These are phyloP conservation scores for Pisolithus microcarpus DNA, from an alignment of 768 basidiomycete species.

Conservation along the genomic window DNA sequence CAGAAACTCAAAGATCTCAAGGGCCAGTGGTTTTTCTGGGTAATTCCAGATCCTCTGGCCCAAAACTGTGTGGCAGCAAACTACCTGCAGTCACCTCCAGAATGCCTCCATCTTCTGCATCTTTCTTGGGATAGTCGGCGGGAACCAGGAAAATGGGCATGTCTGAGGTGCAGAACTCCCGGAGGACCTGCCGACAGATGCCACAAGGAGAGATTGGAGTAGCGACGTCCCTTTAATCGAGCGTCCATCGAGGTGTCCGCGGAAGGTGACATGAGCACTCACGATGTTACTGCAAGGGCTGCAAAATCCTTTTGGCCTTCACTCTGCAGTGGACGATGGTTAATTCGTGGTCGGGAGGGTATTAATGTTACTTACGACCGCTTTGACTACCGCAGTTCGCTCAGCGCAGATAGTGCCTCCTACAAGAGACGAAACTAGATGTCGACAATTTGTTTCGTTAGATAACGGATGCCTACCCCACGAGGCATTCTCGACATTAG, in stretches of 20 bases:
- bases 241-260: background rate
- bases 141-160: constrained; percentile 72
- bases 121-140: constrained; percentile 45
- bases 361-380: constrained; percentile 52
- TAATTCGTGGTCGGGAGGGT: background rate
- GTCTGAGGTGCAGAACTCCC: constrained; percentile 73
- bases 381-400: constrained; percentile 91
- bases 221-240: constrained; percentile 55
- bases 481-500: constrained; percentile 86
- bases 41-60: constrained; percentile 70
- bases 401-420: constrained; percentile 93
- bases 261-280: constrained; percentile 17
- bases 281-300: constrained; percentile 80
- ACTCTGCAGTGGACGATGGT: constrained; percentile 44
- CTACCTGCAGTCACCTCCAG: constrained; percentile 62
- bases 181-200: constrained; percentile 84
- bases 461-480: background rate
- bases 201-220: constrained; percentile 80
- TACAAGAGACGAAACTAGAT: constrained; percentile 21
- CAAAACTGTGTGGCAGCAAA: constrained; percentile 81
- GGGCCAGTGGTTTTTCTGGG: constrained; percentile 21
- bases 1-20: too few species aligned
- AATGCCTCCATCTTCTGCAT: constrained; percentile 42
- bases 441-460: background rate
- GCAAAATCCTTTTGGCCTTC: constrained; percentile 66